phyloP scores from a whole-genome alignment of 768 basidiomycete genomes.

The Lepiota venenata region DNA sequence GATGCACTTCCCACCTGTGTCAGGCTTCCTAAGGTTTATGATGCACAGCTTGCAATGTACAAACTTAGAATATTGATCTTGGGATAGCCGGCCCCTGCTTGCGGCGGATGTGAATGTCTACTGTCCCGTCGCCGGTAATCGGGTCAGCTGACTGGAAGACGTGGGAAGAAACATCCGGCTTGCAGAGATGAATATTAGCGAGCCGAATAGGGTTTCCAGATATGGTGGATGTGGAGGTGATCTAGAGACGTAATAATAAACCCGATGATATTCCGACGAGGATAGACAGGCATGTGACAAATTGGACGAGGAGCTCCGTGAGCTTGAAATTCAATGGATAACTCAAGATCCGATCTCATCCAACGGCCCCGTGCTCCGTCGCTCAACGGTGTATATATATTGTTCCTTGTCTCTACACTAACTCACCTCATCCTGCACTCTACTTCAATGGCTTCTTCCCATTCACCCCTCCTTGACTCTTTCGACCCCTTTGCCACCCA shows the following conservation, averaged over 20 bases:
- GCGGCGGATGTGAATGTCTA: background rate
- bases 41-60: background rate
- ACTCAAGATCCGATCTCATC: constrained; percentile 9
- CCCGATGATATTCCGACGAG: constrained; percentile 8
- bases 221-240: background rate
- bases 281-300: constrained; percentile 7
- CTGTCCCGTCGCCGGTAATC: background rate
- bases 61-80: background rate
- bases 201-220: background rate
- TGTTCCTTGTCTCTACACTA: background rate
- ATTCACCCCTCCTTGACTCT: constrained; percentile 34
- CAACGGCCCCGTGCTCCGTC: constrained; percentile 3
- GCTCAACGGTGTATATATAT: constrained; percentile 5
- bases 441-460: constrained; percentile 14
- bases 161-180: constrained; percentile 1
- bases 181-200: background rate
- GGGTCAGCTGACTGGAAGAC: background rate
- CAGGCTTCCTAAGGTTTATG: too few species aligned
- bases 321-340: background rate
- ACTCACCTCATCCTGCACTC: constrained; percentile 9
- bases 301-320: background rate
- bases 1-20: too few species aligned
- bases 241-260: background rate
- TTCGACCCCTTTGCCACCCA: constrained; percentile 60
- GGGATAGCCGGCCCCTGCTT: background rate